Evolutionary conservation across 164 flowering plant genomes (phyloP), one percentile per base, ranked within the genome.

Genomic region (Vitis rupestris): DNA sequence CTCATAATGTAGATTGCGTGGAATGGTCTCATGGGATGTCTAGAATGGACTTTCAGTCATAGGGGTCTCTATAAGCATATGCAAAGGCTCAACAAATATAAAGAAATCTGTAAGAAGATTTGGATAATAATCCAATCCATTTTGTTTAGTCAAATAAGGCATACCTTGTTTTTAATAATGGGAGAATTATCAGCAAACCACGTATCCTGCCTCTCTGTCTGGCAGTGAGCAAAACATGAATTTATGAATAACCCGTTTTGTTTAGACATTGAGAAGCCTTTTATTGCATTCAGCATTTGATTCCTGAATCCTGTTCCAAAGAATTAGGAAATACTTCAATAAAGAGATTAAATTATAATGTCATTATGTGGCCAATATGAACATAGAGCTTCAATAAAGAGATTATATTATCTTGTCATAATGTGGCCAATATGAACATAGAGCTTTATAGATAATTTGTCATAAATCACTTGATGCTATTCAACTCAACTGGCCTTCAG

Each of bases 191-290:
- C 70, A 6, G 86, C 75, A 55, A 87, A 78, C 93, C 93, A 89
- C 37, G 88, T 84, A 30, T 86, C 90, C 52, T 89, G 90, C 52
- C 76, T 78, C 73, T 82, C 90, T 2, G 88, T 72, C 56, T 87
- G 94, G 78, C 90, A 86, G 58, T 89, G 94, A 23, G 85, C 82
- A 71, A 82, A 89, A 74, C 94, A 89, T 10, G 94, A 89, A 66
- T 87, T 23, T 70, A 89, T 84, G 70, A 78, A 89, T 59, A 81
- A 56, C 3, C 94, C 94, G 77, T 82, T 86, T 19, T 84, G 62
- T 64, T 67, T 47, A 17, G 88, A 84, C 52, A 10, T 57, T 7
- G 84, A 74, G 57, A 89, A 73, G 31, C 65, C 74, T 48, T 19
- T 61, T 10, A 86, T 23, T 11, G 85, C 81, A 30, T 66, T 71